Conservation (phyloP, 306 rosid species). For the Luffa aegyptiaca region DNA sequence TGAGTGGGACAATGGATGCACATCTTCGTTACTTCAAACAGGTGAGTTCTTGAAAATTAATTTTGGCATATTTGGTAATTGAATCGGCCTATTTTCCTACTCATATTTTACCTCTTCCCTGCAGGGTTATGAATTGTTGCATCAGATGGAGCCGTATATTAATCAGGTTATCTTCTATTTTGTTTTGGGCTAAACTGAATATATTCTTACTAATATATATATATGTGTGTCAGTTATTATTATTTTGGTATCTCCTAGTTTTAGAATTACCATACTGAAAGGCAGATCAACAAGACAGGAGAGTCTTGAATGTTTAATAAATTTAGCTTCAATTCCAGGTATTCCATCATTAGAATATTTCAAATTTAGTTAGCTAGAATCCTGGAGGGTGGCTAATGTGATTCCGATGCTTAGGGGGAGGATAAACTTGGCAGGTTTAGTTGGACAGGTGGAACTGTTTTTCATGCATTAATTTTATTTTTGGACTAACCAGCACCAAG, state of each 20-base stretch:
- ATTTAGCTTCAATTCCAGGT: not conserved
- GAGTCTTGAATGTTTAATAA: not conserved
- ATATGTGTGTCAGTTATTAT: not conserved
- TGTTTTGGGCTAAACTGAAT: not conserved
- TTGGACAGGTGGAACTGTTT: not conserved
- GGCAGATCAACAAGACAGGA: not conserved
- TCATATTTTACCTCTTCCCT: not conserved
- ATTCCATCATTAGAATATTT: not conserved
- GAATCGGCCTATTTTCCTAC: not conserved
- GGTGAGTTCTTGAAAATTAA: conserved; percentile 21
- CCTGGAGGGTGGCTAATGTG: not conserved
- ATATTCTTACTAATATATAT: not conserved
- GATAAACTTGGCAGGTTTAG: not conserved
- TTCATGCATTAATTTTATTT: not conserved
- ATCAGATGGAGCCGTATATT: conserved; percentile 76
- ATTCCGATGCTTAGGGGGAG: not conserved
- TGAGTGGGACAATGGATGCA: conserved; percentile 99
- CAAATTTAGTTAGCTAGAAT: not conserved
- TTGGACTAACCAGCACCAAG: not conserved
- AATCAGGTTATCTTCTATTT: conserved; percentile 58
- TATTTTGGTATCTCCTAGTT: not conserved
- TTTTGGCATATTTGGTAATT: not conserved
- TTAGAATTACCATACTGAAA: not conserved
- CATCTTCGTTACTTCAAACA: conserved; percentile 99
- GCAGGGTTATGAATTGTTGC: conserved; percentile 58